Evolutionary conservation across 2,329 filamentous ascomycete species (phyloP).

Genomic region (Orbilia quercus): DNA sequence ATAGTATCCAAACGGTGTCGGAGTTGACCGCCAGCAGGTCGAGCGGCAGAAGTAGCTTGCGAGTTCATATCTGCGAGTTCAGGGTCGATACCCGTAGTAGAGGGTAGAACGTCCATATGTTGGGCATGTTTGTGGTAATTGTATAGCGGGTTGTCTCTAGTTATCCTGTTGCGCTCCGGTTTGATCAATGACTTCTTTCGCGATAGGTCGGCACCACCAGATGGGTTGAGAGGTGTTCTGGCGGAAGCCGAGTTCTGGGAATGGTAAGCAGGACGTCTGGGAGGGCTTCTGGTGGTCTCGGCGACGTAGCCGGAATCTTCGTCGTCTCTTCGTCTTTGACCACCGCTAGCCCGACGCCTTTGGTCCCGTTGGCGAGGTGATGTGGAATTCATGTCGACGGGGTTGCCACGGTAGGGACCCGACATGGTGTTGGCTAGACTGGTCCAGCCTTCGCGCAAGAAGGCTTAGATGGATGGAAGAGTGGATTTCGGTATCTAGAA

Average conservation of each 20-base stretch:
- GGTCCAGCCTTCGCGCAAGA: slow-evolving; percentile 32
- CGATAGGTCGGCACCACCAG: slow-evolving; percentile 64
- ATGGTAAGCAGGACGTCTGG: slow-evolving; percentile 45
- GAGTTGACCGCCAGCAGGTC: slow-evolving; percentile 62
- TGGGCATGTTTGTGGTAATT: slow-evolving; percentile 94
- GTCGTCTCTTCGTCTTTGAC: slow-evolving; percentile 25
- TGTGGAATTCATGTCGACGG: slow-evolving; percentile 47
- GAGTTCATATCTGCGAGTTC: slow-evolving; percentile 80
- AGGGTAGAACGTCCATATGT: slow-evolving; percentile 86
- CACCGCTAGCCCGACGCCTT: slow-evolving; percentile 41
- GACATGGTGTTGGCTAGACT: slow-evolving; percentile 41
- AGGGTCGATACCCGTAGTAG: slow-evolving; percentile 90
- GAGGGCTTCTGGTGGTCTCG: slow-evolving; percentile 52
- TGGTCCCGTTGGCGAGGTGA: slow-evolving; percentile 35
- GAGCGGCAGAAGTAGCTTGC: slow-evolving; percentile 66
- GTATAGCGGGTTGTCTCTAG: slow-evolving; percentile 90
- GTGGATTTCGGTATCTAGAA: not conserved
- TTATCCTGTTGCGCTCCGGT: slow-evolving; percentile 86
- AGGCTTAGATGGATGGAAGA: not conserved
- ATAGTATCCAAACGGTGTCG: slow-evolving; percentile 63
- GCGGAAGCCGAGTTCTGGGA: slow-evolving; percentile 45
- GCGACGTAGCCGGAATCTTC: slow-evolving; percentile 53
- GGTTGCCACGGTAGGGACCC: slow-evolving; percentile 37
- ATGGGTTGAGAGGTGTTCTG: slow-evolving; percentile 50
- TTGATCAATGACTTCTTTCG: slow-evolving; percentile 90